phyloP scores from a whole-genome alignment of 2,329 filamentous ascomycete genomes.

The Colletotrichum limetticola region DNA sequence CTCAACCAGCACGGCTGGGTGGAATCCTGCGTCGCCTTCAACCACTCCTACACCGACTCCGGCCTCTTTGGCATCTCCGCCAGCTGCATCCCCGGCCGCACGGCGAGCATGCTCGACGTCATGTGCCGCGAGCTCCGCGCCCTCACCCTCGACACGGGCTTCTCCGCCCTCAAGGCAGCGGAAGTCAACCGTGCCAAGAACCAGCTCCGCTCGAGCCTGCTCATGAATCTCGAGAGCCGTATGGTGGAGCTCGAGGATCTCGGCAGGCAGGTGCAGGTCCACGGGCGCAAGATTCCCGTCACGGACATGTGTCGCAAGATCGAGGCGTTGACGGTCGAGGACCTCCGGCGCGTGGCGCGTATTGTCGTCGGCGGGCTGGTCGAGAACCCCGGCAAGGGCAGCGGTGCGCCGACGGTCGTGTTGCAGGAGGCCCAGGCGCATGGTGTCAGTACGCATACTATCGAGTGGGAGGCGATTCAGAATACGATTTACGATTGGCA shows the following conservation, averaged over 20 bases:
- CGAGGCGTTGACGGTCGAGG: constrained; percentile 80
- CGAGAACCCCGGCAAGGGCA: constrained; percentile 79
- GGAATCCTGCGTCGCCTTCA: constrained; percentile 94
- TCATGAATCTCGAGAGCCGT: constrained; percentile 97
- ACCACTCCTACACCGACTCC: constrained; percentile 96
- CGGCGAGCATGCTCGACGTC: constrained; percentile 88
- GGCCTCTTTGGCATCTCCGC: constrained; percentile 95
- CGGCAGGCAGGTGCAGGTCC: constrained; percentile 95
- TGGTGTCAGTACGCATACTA: constrained; percentile 72
- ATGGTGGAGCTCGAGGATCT: constrained; percentile 99
- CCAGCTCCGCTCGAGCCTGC: constrained; percentile 85
- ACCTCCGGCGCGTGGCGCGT: constrained; percentile 84
- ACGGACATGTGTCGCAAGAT: constrained; percentile 93
- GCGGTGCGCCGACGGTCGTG: constrained; percentile 92
- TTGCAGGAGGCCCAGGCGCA: constrained; percentile 88
- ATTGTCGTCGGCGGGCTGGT: constrained; percentile 82
- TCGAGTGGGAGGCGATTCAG: constrained; percentile 91
- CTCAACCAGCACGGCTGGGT: constrained; percentile 98
- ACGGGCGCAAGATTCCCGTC: constrained; percentile 90
- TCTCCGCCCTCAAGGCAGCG: constrained; percentile 73
- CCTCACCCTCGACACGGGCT: constrained; percentile 81
- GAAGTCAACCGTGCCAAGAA: constrained; percentile 97
- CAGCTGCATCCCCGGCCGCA: constrained; percentile 82
- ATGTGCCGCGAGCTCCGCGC: constrained; percentile 91
- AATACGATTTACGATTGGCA: constrained; percentile 86